phyloP scores from a whole-genome alignment of 2,329 filamentous ascomycete species.

The Diplodia corticola region DNA sequence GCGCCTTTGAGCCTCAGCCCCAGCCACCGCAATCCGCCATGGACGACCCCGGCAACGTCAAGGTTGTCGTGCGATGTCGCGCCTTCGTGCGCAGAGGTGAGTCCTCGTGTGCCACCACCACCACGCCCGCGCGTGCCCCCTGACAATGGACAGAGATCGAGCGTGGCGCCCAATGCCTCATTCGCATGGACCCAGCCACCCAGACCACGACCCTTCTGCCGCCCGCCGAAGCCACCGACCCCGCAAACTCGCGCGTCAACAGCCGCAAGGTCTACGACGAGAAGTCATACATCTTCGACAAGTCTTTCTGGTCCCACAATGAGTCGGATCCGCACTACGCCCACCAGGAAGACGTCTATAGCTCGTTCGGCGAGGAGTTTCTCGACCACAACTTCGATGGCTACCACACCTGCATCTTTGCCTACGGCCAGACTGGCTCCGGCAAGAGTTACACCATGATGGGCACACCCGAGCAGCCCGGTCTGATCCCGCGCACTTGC shows the following conservation, averaged over 20 bases:
- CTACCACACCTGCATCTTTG: constrained; percentile 99
- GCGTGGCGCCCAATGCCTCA: constrained; percentile 77
- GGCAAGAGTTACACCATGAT: constrained; percentile 99
- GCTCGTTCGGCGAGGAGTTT: constrained; percentile 91
- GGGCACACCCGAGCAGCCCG: constrained; percentile 81
- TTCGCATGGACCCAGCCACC: constrained; percentile 85
- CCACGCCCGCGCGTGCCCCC: constrained; percentile 6
- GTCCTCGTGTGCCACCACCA: neutral
- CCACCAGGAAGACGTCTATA: constrained; percentile 89
- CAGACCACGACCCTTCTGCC: constrained; percentile 80
- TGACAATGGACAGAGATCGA: constrained; percentile 66
- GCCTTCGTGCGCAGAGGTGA: constrained; percentile 50
- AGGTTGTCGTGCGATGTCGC: constrained; percentile 52
- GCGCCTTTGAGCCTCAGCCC: constrained; percentile 40
- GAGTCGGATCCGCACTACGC: constrained; percentile 80
- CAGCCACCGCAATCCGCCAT: constrained; percentile 35
- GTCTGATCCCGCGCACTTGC: constrained; percentile 91
- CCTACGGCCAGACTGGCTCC: constrained; percentile 95
- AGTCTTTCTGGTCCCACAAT: constrained; percentile 96
- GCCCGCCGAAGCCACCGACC: constrained; percentile 56
- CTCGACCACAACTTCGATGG: constrained; percentile 99
- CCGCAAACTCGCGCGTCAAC: constrained; percentile 56
- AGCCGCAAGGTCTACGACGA: constrained; percentile 78
- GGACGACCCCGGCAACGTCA: constrained; percentile 51
- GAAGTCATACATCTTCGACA: constrained; percentile 93